Evolutionary conservation across 1,284 basidiomycete species (phyloP), one percentile per base, ranked within the genome.

Genomic region (Sanghuangporus baumii): DNA sequence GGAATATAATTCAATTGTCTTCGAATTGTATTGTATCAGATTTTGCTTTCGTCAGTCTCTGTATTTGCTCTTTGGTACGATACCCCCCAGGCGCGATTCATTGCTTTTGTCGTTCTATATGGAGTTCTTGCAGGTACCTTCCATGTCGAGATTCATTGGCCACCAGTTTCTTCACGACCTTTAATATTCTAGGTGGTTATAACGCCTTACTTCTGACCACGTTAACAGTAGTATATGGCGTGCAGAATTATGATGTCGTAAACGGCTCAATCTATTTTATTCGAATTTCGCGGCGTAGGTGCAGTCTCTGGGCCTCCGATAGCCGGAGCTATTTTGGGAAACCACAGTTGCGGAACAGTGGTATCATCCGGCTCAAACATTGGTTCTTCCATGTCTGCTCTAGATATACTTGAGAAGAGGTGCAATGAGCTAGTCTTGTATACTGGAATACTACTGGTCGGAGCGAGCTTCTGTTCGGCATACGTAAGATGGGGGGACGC

Each of bases 401-500:
- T 66, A 60, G 59, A 50, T 26, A 57, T n/a, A 40, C 60, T 79
- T 64, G 68, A 71, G 62, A 67, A 46, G 55, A 72, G 69, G 23
- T 81, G 76, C 62, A 75, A 77, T 52, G 67, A 73, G n/a, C 73
- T 79, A 1, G 76, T 75, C 6, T 63, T 75, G 1, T 80, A 75
- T 62, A 76, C 75, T 59, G 78, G 76, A 4, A 68, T 69, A 9
- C 60, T 80, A 46, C 67, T 80, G 11, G 48, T 78, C 11, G 72
- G 71, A 3, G 74, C 79, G 1, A 74, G 74, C 1, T 36, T 75
- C 16, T 79, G 77, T 63, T 74, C 79, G 3, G 72, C 72, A 37
- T 78, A 77, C 66, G 77, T 79, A 56, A 69, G 79, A 20, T 79
- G 76, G 76, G 65, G 77, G 46, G 78, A 81, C 67, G 76, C 78